phyloP scores from a whole-genome alignment of 805 yeast genomes.

The Candida nemodendra region DNA sequence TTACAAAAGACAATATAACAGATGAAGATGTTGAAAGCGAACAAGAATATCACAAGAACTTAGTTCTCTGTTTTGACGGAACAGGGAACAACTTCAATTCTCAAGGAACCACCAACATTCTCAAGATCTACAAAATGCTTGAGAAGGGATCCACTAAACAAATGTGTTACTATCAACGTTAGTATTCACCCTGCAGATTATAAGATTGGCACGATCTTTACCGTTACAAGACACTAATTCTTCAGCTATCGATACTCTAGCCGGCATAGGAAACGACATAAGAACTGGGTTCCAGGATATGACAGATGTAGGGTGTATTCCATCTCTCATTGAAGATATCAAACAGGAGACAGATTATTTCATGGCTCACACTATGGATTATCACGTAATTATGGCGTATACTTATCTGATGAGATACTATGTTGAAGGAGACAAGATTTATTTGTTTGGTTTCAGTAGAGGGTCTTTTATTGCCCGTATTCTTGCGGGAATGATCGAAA shows the following conservation, averaged over 20 bases:
- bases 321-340: constrained; percentile 12
- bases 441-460: constrained; percentile 57
- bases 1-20: too few species aligned
- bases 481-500: constrained; percentile 61
- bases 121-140: constrained; percentile 51
- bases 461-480: constrained; percentile 69
- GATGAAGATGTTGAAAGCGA: too few species aligned
- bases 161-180: constrained; percentile 60
- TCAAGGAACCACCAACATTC: constrained; percentile 51
- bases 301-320: constrained; percentile 19
- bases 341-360: constrained; percentile 26
- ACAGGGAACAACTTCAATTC: constrained; percentile 59
- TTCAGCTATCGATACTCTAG: constrained; percentile 18
- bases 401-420: constrained; percentile 49
- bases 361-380: constrained; percentile 53
- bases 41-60: too few species aligned
- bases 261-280: constrained; percentile 61
- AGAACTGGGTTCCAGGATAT: constrained; percentile 37
- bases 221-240: too few species aligned
- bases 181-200: constrained; percentile 5
- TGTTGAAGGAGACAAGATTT: constrained; percentile 49
- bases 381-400: constrained; percentile 59
- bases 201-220: too few species aligned
- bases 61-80: constrained; percentile 63
- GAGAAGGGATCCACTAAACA: constrained; percentile 46